Evolutionary conservation across 2,329 filamentous ascomycete species (phyloP), one percentile per base, ranked within the genome.

Genomic region (Tolypocladium ophioglossoides): DNA sequence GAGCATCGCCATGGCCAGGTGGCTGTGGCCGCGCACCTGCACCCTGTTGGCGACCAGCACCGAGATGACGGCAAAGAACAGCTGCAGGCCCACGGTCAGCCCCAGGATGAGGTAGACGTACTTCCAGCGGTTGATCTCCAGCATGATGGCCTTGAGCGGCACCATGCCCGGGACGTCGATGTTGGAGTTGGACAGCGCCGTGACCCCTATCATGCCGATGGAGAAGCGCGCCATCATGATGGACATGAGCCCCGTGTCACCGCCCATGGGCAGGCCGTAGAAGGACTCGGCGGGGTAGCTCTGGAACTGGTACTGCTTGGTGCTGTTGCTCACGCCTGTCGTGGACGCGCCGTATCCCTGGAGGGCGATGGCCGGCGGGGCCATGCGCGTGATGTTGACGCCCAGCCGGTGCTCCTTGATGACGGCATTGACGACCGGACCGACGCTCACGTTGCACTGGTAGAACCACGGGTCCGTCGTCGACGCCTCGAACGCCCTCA

Each of bases 281-380:
- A 64, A 55, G 1, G 70, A 69, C 51, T 74, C 70, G 30, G 67
- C 63, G 0, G 75, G 74, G 51, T 76, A 77, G 11, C 68, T 70
- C 58, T 74, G 72, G 47, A 64, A 70, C 56, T 68, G 66, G 38
- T 62, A 56, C 52, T 56, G 52, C 18, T 56, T 53, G 37, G 62
- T 57, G 54, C 57, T 57, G 55, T 61, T 61, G 51, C 34, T 60
- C 12, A 52, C 58, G 52, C 59, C 64, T 12, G 61, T 56, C 6
- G 48, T 20, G 2, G 63, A 61, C 1, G 59, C 58, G 34, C 63
- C 62, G 55, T 72, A 74, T 6, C 72, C 73, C 38, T 72, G 66
- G 6, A 74, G 67, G 0, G 73, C 73, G 18, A 76, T 74, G 1
- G 69, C 67, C 1, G 64, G 59, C 7, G 69, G 63, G 0, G 71